Evolutionary conservation across 1,139 yeast genomes (phyloP), one percentile per base, ranked within the genome.

Genomic region (Geotrichum klebahnii): DNA sequence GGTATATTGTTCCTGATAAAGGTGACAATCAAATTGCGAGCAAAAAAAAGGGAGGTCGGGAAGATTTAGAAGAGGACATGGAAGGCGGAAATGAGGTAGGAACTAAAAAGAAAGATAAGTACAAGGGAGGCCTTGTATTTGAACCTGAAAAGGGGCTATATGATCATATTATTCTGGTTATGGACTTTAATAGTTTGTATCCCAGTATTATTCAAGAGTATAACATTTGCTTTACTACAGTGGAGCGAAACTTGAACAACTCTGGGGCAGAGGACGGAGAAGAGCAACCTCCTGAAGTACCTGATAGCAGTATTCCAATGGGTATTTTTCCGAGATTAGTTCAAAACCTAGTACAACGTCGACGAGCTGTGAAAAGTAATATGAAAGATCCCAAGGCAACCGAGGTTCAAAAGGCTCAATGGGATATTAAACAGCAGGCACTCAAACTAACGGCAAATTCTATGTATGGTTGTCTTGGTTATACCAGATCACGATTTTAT

Each of bases 381-480:
- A 77, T 94, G 75, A 90, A 89, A 61, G 83, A 81, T 59, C 83
- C 90, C 20, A 76, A 77, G 47, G 80, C 83, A 31, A 74, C 81
- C 0, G 73, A 80, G 0, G 81, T 83, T 0, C 96, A 90, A 64
- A 57, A 53, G 32, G 64, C 69, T 0, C 74, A 70, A 51, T 89
- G 85, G 74, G 98, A 94, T 67, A 89, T 89, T 63, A 88, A 90
- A 63, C 98, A 94, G 68, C 95, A 86, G 64, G 98, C 98, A 0
- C 78, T 94, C 64, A 94, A 94, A 67, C 76, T 94, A 63, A 94
- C 98, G 1, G 99, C 99, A 17, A 94, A 94, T 69, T 92, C 98
- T 28, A 92, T 94, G 97, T 94, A 94, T 70, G 99, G 99, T 65
- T 94, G 98, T 78, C 77, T 94, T 61, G 99, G 98, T 57, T 90